These are phyloP conservation scores for Piper longum DNA, from an alignment of 164 flowering plant genomes.

Conservation along the genomic window DNA sequence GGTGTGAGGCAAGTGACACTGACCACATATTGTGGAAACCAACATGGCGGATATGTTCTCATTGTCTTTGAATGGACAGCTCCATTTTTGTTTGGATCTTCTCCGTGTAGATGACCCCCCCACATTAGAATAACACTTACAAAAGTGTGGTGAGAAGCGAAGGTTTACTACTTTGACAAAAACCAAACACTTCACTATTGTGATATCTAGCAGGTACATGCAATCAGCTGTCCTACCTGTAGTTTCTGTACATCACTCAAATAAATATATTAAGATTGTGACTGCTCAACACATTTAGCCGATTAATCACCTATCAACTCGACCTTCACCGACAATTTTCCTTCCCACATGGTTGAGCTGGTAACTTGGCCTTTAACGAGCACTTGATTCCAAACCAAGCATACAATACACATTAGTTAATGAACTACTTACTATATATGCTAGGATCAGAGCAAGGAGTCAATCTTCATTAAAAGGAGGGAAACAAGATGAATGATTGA, in stretches of 20 bases:
- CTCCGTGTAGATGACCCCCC: background rate
- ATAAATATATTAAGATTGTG: background rate
- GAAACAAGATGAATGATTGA: background rate
- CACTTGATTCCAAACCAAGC: no score
- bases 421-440: background rate
- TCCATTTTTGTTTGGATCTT: background rate
- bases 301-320: background rate
- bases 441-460: background rate
- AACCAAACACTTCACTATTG: background rate
- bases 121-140: no score
- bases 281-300: background rate
- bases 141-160: background rate
- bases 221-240: background rate
- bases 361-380: no score
- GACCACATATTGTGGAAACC: background rate
- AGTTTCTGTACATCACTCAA: background rate
- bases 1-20: background rate
- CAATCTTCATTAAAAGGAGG: no score
- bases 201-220: background rate
- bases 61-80: background rate
- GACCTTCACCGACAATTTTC: background rate
- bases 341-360: background rate
- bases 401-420: no score
- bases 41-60: constrained; percentile 2
- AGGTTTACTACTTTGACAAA: background rate